A percentile compares a stretch with the other conserved stretches of the same genome.
Conservation (phyloP, 306 rosid species). For the Acacia crassicarpa region DNA sequence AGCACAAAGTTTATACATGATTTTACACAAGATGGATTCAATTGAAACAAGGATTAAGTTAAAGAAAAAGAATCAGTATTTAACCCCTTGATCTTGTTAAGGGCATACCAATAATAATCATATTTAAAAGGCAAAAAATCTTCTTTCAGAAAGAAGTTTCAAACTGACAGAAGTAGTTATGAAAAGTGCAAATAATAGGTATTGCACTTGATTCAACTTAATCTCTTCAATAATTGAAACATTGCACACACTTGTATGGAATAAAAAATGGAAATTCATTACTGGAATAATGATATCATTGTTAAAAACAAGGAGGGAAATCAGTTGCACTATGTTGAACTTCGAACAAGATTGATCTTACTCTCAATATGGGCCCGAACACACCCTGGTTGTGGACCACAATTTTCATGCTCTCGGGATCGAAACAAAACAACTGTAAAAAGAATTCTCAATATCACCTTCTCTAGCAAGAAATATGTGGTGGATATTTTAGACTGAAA, state of each 20-base stretch:
- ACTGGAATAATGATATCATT: not conserved
- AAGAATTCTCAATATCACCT: conserved; percentile 30
- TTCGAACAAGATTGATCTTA: conserved; percentile 45
- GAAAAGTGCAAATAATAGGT: not conserved
- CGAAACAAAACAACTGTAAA: conserved; percentile 91
- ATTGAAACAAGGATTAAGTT: not conserved
- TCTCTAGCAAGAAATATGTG: conserved; percentile 21
- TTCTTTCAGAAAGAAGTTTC: no score
- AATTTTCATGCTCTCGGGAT: conserved; percentile 94
- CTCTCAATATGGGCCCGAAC: conserved; percentile 99
- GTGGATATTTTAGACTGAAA: conserved; percentile 4
- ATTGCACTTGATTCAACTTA: not conserved
- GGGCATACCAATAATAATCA: not conserved
- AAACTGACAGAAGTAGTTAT: not conserved
- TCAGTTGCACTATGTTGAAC: conserved; percentile 25
- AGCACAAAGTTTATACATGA: conserved; percentile 16
- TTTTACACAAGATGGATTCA: conserved; percentile 19
- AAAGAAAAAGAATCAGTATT: not conserved
- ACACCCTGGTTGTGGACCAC: conserved; percentile 93
- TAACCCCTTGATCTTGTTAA: not conserved
- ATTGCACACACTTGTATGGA: not conserved
- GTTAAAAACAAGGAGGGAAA: conserved; percentile 4
- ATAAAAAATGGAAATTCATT: not conserved
- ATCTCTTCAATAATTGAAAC: not conserved
- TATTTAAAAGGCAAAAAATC: not conserved